Percentiles rank a stretch among this genome's conserved stretches.
These are phyloP conservation scores for Hyphochytrium catenoides DNA, from an alignment of 352 stramenopile genomes.

Conservation along the genomic window DNA sequence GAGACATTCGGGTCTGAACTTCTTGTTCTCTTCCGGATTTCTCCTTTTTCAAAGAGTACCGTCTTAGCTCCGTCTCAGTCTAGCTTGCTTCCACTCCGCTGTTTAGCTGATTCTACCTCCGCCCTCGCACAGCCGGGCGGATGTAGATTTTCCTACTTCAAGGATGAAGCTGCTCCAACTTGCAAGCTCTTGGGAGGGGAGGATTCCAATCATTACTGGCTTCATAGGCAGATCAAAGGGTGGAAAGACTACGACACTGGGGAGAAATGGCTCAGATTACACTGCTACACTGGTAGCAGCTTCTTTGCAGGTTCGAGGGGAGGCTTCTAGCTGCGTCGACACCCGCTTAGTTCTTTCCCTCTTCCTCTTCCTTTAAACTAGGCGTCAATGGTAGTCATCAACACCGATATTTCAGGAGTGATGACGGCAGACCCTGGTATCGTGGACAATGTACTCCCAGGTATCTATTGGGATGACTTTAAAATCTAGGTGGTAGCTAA, in stretches of 20 bases:
- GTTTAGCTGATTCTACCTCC: no score
- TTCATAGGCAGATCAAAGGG: slow-evolving; percentile 32
- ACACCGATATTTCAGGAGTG: slow-evolving; percentile 50
- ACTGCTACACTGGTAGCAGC: slow-evolving; percentile 46
- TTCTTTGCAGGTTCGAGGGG: slow-evolving; percentile 16
- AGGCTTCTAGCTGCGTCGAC: no score
- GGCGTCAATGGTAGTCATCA: slow-evolving; percentile 54
- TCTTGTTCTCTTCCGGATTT: no score
- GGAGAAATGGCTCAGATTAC: slow-evolving; percentile 54
- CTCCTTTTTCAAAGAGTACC: no score
- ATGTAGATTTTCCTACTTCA: slow-evolving; percentile 42
- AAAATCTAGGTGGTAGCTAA: no score
- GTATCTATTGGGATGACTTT: no score
- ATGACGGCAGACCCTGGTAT: slow-evolving; percentile 52
- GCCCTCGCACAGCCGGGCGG: no score
- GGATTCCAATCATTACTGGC: slow-evolving; percentile 38
- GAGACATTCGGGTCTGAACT: slow-evolving; percentile 29
- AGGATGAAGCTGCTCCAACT: slow-evolving; percentile 31
- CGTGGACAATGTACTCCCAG: slow-evolving; percentile 35
- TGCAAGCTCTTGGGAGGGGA: slow-evolving; percentile 15
- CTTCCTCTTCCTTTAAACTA: neutral
- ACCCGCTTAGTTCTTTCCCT: neutral
- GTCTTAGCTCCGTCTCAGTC: no score
- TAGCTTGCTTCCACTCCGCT: no score
- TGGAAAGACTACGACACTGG: slow-evolving; percentile 43